Percentiles rank a stretch among this genome's conserved stretches.
phyloP scores from a whole-genome alignment of 2,329 filamentous ascomycete genomes.

The Colletotrichum noveboracense region DNA sequence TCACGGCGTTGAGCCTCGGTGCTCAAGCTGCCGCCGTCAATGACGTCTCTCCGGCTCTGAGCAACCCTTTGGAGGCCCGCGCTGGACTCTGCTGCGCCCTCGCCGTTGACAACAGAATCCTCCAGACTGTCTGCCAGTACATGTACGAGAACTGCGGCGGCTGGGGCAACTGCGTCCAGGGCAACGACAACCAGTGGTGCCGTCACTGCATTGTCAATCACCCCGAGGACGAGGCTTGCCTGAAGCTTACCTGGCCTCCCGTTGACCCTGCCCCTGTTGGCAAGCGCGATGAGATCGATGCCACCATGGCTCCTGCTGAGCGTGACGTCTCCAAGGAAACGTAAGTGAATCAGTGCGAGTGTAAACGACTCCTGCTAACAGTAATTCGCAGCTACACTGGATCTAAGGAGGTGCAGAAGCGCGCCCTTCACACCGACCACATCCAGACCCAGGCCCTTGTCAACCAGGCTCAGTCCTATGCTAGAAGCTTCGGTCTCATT shows the following conservation, averaged over 20 bases:
- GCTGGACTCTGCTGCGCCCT: background rate
- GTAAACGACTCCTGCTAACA: background rate
- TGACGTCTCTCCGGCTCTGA: background rate
- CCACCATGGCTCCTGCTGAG: background rate
- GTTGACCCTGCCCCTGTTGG: background rate
- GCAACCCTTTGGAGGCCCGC: background rate
- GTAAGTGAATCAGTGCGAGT: background rate
- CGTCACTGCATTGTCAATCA: background rate
- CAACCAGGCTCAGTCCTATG: background rate
- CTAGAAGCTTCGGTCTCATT: background rate
- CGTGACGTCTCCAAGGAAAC: background rate
- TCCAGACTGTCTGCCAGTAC: background rate
- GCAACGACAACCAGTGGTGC: background rate
- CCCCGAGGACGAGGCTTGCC: background rate
- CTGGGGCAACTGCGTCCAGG: background rate
- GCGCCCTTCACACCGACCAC: background rate
- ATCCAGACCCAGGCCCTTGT: background rate
- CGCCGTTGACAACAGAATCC: background rate
- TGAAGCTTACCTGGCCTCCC: background rate
- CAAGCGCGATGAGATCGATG: background rate
- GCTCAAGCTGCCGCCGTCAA: background rate
- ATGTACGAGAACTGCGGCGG: background rate
- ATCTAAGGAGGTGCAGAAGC: background rate
- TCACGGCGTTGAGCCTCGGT: background rate
- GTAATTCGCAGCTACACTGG: background rate